Evolutionary conservation across 139 green algal species (phyloP).

Genomic region (Mesotaenium endlicherianum): DNA sequence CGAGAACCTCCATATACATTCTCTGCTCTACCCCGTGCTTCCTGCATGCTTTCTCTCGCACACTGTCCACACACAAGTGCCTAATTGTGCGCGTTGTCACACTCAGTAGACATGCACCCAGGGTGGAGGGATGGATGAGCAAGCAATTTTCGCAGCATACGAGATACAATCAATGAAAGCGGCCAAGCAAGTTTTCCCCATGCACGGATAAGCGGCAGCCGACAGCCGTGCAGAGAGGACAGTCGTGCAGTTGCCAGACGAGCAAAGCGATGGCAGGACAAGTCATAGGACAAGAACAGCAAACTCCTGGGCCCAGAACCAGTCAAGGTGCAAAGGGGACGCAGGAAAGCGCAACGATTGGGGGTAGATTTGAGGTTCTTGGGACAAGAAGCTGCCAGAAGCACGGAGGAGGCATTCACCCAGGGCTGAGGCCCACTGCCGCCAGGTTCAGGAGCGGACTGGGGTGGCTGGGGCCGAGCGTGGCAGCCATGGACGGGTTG

Average conservation of each 20-base stretch:
- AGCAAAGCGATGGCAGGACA: not conserved
- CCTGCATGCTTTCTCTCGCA: no score
- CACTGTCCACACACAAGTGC: no score
- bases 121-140: not conserved
- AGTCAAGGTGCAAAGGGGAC: no score
- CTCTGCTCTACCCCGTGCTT: no score
- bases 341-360: not conserved
- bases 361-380: not conserved
- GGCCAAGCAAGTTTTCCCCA: no score
- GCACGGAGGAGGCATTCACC: not conserved
- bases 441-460: slow-evolving; percentile 89
- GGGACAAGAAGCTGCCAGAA: not conserved
- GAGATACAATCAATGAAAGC: no score
- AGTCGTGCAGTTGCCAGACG: not conserved
- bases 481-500: slow-evolving; percentile 78
- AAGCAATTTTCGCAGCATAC: no score
- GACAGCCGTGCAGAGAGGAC: not conserved
- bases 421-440: slow-evolving; percentile 79
- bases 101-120: no score
- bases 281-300: no score
- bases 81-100: no score
- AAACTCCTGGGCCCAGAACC: no score
- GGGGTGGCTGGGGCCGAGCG: slow-evolving; percentile 77
- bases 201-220: not conserved
- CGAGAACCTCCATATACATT: no score